phyloP scores from a whole-genome alignment of 1,139 yeast species.

The Taphrina deformans region DNA sequence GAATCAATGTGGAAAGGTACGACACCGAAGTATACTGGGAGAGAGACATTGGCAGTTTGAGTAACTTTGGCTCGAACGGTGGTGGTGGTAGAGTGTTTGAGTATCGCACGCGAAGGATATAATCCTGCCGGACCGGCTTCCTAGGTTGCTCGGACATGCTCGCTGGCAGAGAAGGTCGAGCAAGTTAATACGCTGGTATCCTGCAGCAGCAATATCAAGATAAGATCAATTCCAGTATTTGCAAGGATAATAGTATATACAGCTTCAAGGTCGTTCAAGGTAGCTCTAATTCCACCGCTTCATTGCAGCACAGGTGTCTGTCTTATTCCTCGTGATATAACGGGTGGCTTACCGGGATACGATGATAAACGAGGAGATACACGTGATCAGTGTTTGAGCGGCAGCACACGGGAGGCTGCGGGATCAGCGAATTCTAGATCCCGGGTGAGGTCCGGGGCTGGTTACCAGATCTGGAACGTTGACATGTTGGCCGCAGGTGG shows the following conservation, averaged over 20 bases:
- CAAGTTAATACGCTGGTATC: no score
- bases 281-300: no score
- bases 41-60: conserved; percentile 54
- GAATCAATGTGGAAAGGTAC: conserved; percentile 69
- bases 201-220: no score
- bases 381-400: no score
- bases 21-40: conserved; percentile 58
- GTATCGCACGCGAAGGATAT: conserved; percentile 81
- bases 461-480: background rate
- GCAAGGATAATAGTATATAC: no score
- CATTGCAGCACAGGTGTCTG: no score
- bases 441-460: background rate
- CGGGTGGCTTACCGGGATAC: background rate
- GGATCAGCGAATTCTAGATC: no score
- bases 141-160: conserved; percentile 22
- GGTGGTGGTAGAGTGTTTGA: conserved; percentile 91
- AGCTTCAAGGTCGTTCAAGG: no score
- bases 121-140: conserved; percentile 59
- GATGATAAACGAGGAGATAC: background rate
- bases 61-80: conserved; percentile 81
- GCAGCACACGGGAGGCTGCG: no score
- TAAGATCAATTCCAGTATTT: background rate
- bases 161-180: no score
- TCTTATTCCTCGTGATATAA: background rate
- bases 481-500: background rate